Base-by-base conservation (phyloP, 495 filamentous ascomycete genomes). In the Xylaria cubensis region DNA sequence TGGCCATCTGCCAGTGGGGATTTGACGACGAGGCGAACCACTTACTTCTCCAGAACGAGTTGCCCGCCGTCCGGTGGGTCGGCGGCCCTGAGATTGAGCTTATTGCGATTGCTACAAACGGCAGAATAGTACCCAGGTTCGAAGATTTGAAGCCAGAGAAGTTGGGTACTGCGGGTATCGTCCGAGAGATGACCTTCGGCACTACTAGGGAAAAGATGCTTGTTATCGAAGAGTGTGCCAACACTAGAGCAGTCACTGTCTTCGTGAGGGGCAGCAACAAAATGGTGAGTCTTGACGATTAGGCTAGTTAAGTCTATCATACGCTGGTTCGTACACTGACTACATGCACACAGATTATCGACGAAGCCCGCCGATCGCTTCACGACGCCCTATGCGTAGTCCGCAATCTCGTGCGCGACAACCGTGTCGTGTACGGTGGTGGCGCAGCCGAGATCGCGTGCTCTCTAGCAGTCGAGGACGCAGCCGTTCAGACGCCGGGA, bases 11-110 rank as follows among this genome's bases (percentile, higher is more conserved):
- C 84, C 96, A 99, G 80, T 99, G 96, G 96, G 96, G 96, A 74
- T 99, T 99, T 81, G 96, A 99, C 78, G 96, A 99, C 78, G 96
- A 99, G 84, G 96, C 96, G 50, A 99, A 99, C 81, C 96, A 99
- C 80, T 83, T 99, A 32, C 88, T 99, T 44, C 88, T 98, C 63
- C 95, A 97, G 81, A 98, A 98, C 84, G 88, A 97, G 75, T 89
- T 99, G 15, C 96, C 96, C 13, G 96, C 96, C 44, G 97, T 99
- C 64, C 87, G 96, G 81, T 99, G 96, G 96, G 96, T 99, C 51
- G 96, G 96, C 76, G 96, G 96, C 8, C 96, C 97, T 3, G 96
- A 99, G 85, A 97, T 99, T 74, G 96, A 99, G 80, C 85, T 99
- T 69, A 98, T 99, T 80, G 96, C 96, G 55, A 99, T 99, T 81